phyloP scores from a whole-genome alignment of 768 basidiomycete genomes.

The Termitomyces sp. region DNA sequence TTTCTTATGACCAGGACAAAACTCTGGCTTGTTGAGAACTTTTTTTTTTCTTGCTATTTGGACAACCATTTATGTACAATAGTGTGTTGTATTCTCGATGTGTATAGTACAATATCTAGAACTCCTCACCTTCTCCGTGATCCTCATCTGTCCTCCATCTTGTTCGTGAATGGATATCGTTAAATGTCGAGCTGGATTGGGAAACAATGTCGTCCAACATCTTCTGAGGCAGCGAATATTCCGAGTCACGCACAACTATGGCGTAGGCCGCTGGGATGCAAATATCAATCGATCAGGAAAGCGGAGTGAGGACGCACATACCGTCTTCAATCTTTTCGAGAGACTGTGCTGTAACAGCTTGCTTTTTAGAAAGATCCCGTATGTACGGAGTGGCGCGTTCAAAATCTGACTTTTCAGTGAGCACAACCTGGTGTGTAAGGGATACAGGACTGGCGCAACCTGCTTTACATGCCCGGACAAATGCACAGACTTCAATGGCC shows the following conservation, averaged over 20 bases:
- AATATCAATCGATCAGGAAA: neutral
- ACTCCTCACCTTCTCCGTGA: slow-evolving; percentile 15
- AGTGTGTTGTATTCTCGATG: neutral
- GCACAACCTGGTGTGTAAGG: neutral
- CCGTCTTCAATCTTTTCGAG: slow-evolving; percentile 94
- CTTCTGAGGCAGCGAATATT: slow-evolving; percentile 64
- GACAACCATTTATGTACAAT: neutral
- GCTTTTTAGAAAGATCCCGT: slow-evolving; percentile 79
- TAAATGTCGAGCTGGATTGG: slow-evolving; percentile 33
- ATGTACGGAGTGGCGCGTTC: slow-evolving; percentile 70
- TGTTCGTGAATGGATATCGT: neutral
- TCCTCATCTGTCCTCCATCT: slow-evolving; percentile 16
- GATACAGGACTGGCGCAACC: slow-evolving; percentile 31
- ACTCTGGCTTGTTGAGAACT: neutral
- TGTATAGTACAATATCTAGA: neutral
- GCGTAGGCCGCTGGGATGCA: slow-evolving; percentile 58
- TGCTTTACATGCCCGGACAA: slow-evolving; percentile 71
- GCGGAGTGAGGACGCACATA: slow-evolving; percentile 23
- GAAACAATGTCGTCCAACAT: slow-evolving; percentile 66
- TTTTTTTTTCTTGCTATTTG: neutral
- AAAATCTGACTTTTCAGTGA: slow-evolving; percentile 48
- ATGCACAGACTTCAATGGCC: slow-evolving; percentile 58
- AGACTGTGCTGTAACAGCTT: slow-evolving; percentile 79
- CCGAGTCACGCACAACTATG: slow-evolving; percentile 64
- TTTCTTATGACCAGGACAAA: slow-evolving; percentile 9